These are phyloP conservation scores for Keithomyces neogunnii DNA, from an alignment of 2,329 filamentous ascomycete species.

Conservation along the genomic window DNA sequence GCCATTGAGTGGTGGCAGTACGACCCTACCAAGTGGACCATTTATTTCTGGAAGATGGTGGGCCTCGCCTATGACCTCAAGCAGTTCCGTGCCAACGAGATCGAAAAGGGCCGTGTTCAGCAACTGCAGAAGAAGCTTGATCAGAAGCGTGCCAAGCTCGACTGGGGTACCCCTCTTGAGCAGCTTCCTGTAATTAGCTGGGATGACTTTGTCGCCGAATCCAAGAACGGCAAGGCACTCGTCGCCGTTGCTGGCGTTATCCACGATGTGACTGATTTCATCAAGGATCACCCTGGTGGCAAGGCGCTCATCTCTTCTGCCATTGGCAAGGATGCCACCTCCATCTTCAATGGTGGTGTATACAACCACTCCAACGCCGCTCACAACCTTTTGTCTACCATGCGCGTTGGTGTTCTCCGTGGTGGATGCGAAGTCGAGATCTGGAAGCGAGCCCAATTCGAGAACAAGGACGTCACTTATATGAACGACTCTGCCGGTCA, in stretches of 20 bases:
- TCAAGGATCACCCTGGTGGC: slow-evolving; percentile 85
- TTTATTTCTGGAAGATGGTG: slow-evolving; percentile 76
- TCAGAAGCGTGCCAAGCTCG: slow-evolving; percentile 71
- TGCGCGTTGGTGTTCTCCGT: slow-evolving; percentile 79
- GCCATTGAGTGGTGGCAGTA: slow-evolving; percentile 88
- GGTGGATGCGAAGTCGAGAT: slow-evolving; percentile 87
- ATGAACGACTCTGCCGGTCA: slow-evolving; percentile 74
- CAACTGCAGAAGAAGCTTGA: slow-evolving; percentile 90
- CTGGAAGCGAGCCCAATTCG: slow-evolving; percentile 79
- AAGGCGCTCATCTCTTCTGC: slow-evolving; percentile 77
- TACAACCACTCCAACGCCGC: slow-evolving; percentile 87
- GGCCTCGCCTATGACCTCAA: slow-evolving; percentile 82
- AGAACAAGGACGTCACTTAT: slow-evolving; percentile 74
- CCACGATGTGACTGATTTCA: slow-evolving; percentile 76
- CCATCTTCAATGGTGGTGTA: slow-evolving; percentile 86
- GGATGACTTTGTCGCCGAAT: slow-evolving; percentile 74
- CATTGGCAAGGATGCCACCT: slow-evolving; percentile 80
- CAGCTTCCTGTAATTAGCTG: slow-evolving; percentile 79
- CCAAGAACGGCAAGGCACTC: slow-evolving; percentile 67
- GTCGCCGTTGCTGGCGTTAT: slow-evolving; percentile 76
- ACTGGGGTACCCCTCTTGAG: slow-evolving; percentile 82
- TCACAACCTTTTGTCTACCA: slow-evolving; percentile 80
- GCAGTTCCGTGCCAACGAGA: slow-evolving; percentile 86
- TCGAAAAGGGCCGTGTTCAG: slow-evolving; percentile 84
- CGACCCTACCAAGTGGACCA: slow-evolving; percentile 85